A percentile compares a stretch with the other conserved stretches of the same genome.
Evolutionary conservation across 345 rosid genomes (phyloP).

Genomic region (Ceriops zippeliana): DNA sequence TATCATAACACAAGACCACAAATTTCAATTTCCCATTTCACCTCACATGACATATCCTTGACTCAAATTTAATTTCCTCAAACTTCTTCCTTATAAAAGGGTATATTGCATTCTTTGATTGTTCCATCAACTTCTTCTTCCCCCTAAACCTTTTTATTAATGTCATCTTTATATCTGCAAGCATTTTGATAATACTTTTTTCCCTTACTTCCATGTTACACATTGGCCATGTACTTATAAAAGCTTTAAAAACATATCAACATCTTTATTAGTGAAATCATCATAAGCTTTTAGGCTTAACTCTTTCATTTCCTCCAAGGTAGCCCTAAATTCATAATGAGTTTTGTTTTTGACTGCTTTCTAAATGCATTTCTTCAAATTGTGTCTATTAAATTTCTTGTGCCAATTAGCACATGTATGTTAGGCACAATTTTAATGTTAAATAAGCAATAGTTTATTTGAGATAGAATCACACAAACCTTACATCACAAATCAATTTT

Average conservation of each 20-base stretch:
- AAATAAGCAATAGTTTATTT: no score
- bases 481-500: no score
- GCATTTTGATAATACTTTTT: background rate
- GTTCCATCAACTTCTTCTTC: background rate
- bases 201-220: background rate
- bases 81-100: background rate
- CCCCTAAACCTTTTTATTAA: background rate
- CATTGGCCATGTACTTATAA: background rate
- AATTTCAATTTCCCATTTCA: background rate
- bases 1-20: background rate
- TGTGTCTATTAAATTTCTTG: no score
- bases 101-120: background rate
- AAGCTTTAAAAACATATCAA: background rate
- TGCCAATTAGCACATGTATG: no score
- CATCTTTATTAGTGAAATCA: background rate
- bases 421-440: no score
- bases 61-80: background rate
- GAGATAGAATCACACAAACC: no score
- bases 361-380: background rate
- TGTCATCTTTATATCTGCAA: background rate
- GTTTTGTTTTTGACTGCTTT: background rate
- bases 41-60: background rate
- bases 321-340: background rate
- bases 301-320: background rate
- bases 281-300: background rate